phyloP scores from a whole-genome alignment of 2,329 filamentous ascomycete genomes.

The Trichoderma atrobrunneum region DNA sequence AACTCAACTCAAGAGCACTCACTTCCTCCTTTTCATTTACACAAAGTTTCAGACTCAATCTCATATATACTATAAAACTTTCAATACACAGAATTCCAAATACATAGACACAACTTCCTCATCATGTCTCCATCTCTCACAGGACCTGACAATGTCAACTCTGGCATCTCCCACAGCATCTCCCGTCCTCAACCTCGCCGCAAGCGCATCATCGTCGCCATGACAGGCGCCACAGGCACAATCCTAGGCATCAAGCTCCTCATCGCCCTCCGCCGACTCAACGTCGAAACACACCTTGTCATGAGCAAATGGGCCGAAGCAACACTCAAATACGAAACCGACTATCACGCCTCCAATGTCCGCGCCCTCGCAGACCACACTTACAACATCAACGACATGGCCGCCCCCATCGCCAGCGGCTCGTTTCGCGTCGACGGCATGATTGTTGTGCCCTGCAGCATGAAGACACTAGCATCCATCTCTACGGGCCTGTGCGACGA shows the following conservation, averaged over 20 bases:
- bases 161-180: background rate
- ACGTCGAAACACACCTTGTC: constrained; percentile 24
- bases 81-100: too few relatives aligned
- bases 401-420: constrained; percentile 23
- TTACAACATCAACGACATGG: constrained; percentile 24
- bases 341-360: constrained; percentile 20
- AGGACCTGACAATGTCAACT: background rate
- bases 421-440: constrained; percentile 36
- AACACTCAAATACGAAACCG: constrained; percentile 24
- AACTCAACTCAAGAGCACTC: too few relatives aligned
- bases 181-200: background rate
- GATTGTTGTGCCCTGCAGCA: constrained; percentile 48
- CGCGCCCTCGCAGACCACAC: constrained; percentile 21
- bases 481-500: constrained; percentile 44
- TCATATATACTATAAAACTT: background rate
- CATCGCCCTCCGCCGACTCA: constrained; percentile 19
- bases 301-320: constrained; percentile 25
- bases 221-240: constrained; percentile 25
- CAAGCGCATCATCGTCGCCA: constrained; percentile 22
- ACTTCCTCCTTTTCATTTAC: background rate
- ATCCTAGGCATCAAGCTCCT: constrained; percentile 21
- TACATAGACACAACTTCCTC: background rate
- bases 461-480: constrained; percentile 48
- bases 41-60: background rate
- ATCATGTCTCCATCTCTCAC: background rate